Conservation (phyloP, 768 basidiomycete genomes). For the Termitomyces sp. region DNA sequence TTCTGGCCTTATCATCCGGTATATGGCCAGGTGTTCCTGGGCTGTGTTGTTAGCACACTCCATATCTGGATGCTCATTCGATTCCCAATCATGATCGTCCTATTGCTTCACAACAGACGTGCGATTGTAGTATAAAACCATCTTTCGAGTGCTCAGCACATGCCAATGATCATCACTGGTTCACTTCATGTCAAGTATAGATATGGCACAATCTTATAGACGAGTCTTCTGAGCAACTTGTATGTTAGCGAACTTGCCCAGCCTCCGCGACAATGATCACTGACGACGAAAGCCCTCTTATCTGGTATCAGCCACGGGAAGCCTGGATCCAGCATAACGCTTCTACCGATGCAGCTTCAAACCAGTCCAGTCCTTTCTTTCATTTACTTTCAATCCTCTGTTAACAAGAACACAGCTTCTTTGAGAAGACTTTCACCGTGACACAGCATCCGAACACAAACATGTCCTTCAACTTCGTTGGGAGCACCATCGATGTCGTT, state of each 20-base stretch:
- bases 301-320: neutral
- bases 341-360: neutral
- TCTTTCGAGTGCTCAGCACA: neutral
- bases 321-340: conserved; percentile 1
- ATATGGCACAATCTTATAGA: neutral
- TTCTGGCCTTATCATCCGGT: too few relatives aligned
- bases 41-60: too few relatives aligned
- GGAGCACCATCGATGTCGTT: neutral
- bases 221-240: neutral
- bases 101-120: neutral
- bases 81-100: neutral
- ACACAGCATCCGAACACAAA: neutral
- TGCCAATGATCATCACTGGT: neutral
- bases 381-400: neutral
- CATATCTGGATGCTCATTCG: too few relatives aligned
- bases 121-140: neutral
- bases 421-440: neutral
- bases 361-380: neutral
- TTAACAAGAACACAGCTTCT: neutral
- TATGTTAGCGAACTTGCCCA: neutral
- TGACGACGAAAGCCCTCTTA: conserved; percentile 7
- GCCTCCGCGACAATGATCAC: too few relatives aligned
- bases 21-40: too few relatives aligned
- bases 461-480: neutral
- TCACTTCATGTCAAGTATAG: neutral